These are phyloP conservation scores for Dactylorhiza incarnata DNA, from an alignment of 106 monocot species.

Conservation along the genomic window DNA sequence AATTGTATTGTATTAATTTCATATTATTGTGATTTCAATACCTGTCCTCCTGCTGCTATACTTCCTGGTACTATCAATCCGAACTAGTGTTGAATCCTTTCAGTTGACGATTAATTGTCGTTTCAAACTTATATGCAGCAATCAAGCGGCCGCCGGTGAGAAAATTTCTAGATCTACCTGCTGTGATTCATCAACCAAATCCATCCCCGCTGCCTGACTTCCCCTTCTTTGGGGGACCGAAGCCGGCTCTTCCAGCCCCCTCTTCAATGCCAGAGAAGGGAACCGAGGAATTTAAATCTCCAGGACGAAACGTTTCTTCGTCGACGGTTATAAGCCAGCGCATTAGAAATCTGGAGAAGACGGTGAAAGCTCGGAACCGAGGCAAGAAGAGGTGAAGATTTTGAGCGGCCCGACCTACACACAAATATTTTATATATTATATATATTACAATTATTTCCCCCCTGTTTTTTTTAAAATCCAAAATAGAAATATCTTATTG, in stretches of 20 bases:
- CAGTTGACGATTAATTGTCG: not conserved
- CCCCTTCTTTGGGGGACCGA: constrained; percentile 40
- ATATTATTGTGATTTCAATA: too few species aligned
- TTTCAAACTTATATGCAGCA: constrained; percentile 24
- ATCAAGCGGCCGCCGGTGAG: constrained; percentile 56
- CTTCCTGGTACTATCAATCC: too few species aligned
- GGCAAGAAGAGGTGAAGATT: constrained; percentile 39
- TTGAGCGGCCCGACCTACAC: not conserved
- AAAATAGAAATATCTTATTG: not conserved
- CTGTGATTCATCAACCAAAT: constrained; percentile 19
- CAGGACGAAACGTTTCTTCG: constrained; percentile 29
- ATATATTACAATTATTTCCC: not conserved
- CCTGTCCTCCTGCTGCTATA: too few species aligned
- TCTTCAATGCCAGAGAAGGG: constrained; percentile 12
- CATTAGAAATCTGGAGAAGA: constrained; percentile 64
- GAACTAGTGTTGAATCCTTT: not conserved
- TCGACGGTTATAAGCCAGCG: constrained; percentile 64
- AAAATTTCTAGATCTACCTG: constrained; percentile 57
- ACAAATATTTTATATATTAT: not conserved
- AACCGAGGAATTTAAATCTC: constrained; percentile 10
- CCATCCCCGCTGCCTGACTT: constrained; percentile 24
- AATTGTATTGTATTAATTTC: not conserved
- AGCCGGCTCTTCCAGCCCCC: constrained; percentile 7
- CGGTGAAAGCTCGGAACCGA: constrained; percentile 51
- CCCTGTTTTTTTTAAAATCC: not conserved